Base-by-base conservation (phyloP, 2,329 filamentous ascomycete genomes). In the Penicillium concentricum region DNA sequence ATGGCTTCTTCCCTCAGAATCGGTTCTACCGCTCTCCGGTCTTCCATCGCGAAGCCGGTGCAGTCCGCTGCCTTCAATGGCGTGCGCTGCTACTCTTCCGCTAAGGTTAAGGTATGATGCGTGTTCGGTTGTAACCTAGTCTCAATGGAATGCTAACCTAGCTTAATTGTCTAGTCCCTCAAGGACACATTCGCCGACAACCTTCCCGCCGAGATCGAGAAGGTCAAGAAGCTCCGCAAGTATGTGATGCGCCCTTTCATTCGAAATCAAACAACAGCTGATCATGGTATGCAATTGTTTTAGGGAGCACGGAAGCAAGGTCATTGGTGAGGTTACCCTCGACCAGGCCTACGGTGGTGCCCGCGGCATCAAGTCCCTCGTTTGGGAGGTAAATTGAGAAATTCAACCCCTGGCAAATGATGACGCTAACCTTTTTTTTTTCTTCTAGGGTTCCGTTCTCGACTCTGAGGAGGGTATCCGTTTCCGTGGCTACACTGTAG, bases 321-420 rank as follows among this genome's bases (percentile, higher is more conserved):
- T 97, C 72, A 77, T 99, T 69, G 93, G 94, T 78, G 91, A 97
- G 86, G 91, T 99, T 77, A 99, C 94, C 61, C 90, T 99, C 67
- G 94, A 97, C 84, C 94, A 99, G 83, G 94, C 96, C 76, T 99
- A 97, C 79, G 94, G 94, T 78, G 94, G 94, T 87, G 94, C 94
- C 74, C 93, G 94, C 83, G 93, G 94, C 74, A 96, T 99, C 83
- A 99, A 97, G 87, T 89, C 88, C 69, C 88, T 99, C 61, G 94
- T 99, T 72, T 99, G 94, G 94, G 94, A 99, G 82, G 89, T 82
- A 64, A 45, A 69, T 59, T 44, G 3, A 28, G 46, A 48, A 44
- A 26, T 30, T 44, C 50, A 7, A 28, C 32, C 58, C 45, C 39
- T 41, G 15, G 32, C 15, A 24, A 34, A 42, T 15, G 30, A 48